Percentiles rank a stretch among this genome's conserved stretches.
phyloP scores from a whole-genome alignment of 1,139 yeast genomes.

The Candida labiduridarum region DNA sequence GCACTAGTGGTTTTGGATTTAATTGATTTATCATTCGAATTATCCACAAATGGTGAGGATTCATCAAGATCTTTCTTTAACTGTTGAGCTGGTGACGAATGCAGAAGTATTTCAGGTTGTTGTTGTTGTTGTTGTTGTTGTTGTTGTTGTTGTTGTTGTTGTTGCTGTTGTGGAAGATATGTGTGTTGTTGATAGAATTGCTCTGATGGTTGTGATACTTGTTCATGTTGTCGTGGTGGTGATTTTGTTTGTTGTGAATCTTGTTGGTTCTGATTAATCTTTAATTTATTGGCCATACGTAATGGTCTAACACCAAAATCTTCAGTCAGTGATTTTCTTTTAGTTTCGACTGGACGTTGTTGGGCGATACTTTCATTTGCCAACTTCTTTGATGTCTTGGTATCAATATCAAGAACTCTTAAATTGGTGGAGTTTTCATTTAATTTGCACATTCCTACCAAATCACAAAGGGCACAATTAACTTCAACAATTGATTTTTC shows the following conservation, averaged over 20 bases:
- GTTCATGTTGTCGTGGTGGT: background rate
- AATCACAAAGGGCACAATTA: constrained; percentile 71
- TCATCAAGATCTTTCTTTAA: constrained; percentile 1
- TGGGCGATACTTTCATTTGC: constrained; percentile 36
- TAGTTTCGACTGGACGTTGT: constrained; percentile 49
- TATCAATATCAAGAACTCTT: constrained; percentile 14
- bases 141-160: background rate
- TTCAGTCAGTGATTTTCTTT: constrained; percentile 9
- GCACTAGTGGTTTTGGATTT: constrained; percentile 8
- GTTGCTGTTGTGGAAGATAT: background rate
- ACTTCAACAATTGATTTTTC: constrained; percentile 82
- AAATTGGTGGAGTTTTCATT: constrained; percentile 23
- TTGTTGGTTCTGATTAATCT: constrained; percentile 8
- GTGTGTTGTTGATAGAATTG: background rate
- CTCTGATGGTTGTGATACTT: background rate
- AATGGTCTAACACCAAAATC: constrained; percentile 56
- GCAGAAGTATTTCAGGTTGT: background rate
- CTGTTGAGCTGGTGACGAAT: background rate
- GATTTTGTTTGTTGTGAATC: background rate
- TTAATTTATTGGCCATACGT: constrained; percentile 55
- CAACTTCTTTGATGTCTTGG: constrained; percentile 5
- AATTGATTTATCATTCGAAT: constrained; percentile 1
- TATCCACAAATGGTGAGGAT: constrained; percentile 7
- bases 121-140: background rate
- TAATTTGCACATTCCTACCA: constrained; percentile 59